Base-by-base conservation (phyloP, 2,329 filamentous ascomycete species). In the Cucurbitaria berberidis region DNA sequence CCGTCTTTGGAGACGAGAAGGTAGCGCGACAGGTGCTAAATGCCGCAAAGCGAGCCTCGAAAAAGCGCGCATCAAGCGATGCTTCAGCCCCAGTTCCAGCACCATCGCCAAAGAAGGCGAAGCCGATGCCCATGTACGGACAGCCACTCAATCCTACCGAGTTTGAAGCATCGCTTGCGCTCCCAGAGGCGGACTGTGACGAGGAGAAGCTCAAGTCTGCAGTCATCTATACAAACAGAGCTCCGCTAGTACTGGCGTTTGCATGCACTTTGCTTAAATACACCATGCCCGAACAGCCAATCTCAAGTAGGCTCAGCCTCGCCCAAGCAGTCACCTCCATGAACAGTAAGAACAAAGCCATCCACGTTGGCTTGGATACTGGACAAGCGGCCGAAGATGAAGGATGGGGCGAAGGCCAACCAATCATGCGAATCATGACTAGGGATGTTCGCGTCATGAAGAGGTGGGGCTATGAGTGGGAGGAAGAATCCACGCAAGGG, bases 221-320 rank as follows among this genome's bases (percentile, higher is more conserved):
- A 1, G 77, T 79, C 0, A 63, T 96, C 1, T 78, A 87, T 56
- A 95, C 90, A 0, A 96, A 96, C 66, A 82, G 92, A 34, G 91
- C 92, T 2, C 91, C 92, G 1, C 77, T 96, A 1, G 86, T 96
- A 1, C 81, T 96, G 5, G 91, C 91, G 0, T 96, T 96, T 73
- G 86, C 89, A 0, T 84, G 91, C 13, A 84, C 86, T 54, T 70
- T 93, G 43, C 72, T 96, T 41, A 87, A 89, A 40, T 87, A 89
- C 68, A 96, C 90, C 0, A 93, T 93, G 88, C 89, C 91, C 0
- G 87, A 90, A 61, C 92, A 96, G 70, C 91, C 91, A 3, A 80
- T 88, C 3, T 95, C 90, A n/a, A 93, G 90, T 69, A 82, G 90
- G 41, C 77, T 96, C 18, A 96, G 91, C 68, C 78, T 96, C 18